A percentile compares a stretch with the other conserved stretches of the same genome.
These are phyloP conservation scores for Simmondsia chinensis DNA, from an alignment of 148 eudicot genomes.

Conservation along the genomic window DNA sequence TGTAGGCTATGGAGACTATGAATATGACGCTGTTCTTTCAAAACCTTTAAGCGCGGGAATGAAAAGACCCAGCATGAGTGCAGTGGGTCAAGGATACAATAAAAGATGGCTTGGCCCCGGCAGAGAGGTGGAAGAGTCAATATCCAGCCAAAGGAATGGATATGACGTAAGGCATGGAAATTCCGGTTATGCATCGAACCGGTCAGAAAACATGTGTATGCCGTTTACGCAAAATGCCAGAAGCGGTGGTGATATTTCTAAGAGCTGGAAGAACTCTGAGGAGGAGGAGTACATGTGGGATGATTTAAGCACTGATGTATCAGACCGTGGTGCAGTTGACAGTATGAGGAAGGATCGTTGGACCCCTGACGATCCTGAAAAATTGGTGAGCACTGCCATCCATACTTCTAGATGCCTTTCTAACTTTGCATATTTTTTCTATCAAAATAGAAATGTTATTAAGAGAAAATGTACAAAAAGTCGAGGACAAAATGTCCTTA, in stretches of 20 bases:
- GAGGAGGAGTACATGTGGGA: conserved; percentile 96
- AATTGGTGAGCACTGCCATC: conserved; percentile 65
- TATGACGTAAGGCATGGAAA: conserved; percentile 40
- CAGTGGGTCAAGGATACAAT: conserved; percentile 25
- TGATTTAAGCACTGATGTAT: conserved; percentile 42
- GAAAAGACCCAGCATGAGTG: conserved; percentile 31
- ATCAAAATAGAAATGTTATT: too few relatives aligned
- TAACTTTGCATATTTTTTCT: too few relatives aligned
- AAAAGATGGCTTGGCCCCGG: conserved; percentile 51
- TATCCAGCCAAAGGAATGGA: conserved; percentile 51
- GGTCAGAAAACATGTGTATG: conserved; percentile 16
- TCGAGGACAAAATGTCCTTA: too few relatives aligned
- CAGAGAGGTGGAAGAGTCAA: conserved; percentile 31
- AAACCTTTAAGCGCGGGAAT: conserved; percentile 35
- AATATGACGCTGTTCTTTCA: conserved; percentile 33
- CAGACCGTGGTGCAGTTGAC: conserved; percentile 19
- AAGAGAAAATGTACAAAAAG: too few relatives aligned
- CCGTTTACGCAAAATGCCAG: conserved; percentile 27
- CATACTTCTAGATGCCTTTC: too few relatives aligned
- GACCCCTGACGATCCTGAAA: conserved; percentile 38
- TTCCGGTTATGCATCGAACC: conserved; percentile 26
- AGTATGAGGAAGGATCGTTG: conserved; percentile 28
- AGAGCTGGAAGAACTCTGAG: conserved; percentile 88
- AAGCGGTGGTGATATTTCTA: conserved; percentile 37
- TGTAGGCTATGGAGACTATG: conserved; percentile 45